A percentile compares a stretch with the other conserved stretches of the same genome.
phyloP scores from a whole-genome alignment of 306 rosid genomes.

The Sechiopsis laciniata region DNA sequence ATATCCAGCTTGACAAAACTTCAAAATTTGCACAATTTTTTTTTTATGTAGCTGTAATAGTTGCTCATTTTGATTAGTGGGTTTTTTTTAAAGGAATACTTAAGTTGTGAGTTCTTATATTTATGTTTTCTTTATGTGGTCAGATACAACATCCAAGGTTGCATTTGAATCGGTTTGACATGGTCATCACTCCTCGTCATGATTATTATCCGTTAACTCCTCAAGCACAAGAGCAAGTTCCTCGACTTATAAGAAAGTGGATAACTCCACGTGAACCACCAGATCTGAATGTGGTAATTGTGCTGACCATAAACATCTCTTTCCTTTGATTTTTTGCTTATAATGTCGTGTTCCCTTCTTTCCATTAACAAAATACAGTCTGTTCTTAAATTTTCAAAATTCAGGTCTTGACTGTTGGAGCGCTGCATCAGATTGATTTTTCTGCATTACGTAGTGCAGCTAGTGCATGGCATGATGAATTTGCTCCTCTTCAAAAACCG shows the following conservation, averaged over 20 bases:
- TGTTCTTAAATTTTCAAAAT: conserved; percentile 20
- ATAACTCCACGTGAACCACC: conserved; percentile 87
- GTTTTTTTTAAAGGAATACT: background rate
- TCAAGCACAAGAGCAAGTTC: conserved; percentile 67
- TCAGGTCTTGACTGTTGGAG: conserved; percentile 82
- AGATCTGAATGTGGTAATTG: conserved; percentile 73
- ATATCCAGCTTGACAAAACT: background rate
- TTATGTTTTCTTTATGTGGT: conserved; percentile 3
- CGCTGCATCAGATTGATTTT: conserved; percentile 84
- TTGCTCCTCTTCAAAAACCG: conserved; percentile 72
- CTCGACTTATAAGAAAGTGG: conserved; percentile 69
- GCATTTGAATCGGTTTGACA: conserved; percentile 70
- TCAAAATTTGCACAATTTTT: too few species aligned
- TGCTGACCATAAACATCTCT: conserved; percentile 18
- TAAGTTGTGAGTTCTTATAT: background rate
- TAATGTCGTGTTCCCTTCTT: conserved; percentile 19
- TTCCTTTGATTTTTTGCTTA: conserved; percentile 19
- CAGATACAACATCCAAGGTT: conserved; percentile 77
- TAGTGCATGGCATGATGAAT: conserved; percentile 70
- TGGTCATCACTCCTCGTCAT: conserved; percentile 83
- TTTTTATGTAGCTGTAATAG: too few species aligned
- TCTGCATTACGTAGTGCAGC: conserved; percentile 76
- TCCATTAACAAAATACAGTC: conserved; percentile 9
- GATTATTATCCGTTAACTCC: conserved; percentile 88
- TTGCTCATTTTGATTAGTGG: background rate